Percentiles rank a stretch among this genome's conserved stretches.
Evolutionary conservation across 2,329 filamentous ascomycete species (phyloP).

Genomic region (Aspergillus sojae): DNA sequence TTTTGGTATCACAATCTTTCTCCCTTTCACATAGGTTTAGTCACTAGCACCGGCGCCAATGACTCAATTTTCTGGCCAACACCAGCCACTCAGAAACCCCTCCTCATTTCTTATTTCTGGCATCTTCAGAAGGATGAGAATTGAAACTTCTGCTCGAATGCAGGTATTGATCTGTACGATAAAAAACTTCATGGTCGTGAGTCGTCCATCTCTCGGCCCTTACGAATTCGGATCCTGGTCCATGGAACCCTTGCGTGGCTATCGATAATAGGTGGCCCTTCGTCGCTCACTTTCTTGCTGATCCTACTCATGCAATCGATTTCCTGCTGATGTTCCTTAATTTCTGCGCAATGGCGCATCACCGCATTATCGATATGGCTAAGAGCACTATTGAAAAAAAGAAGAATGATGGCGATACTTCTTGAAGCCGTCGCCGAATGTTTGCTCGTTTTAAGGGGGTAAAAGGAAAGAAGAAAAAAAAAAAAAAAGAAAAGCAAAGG

Average conservation of each 20-base stretch:
- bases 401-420: neutral
- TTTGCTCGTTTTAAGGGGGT: neutral
- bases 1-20: constrained; percentile 15
- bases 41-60: neutral
- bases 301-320: constrained; percentile 13
- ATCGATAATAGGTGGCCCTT: constrained; percentile 12
- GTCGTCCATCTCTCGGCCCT: constrained; percentile 13
- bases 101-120: neutral
- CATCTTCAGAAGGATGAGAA: neutral
- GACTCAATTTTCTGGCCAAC: constrained; percentile 1
- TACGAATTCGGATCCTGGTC: constrained; percentile 15
- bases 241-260: constrained; percentile 23
- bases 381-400: neutral
- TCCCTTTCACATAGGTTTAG: constrained; percentile 7
- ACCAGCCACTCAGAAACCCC: neutral
- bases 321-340: constrained; percentile 5
- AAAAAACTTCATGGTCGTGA: neutral
- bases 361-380: neutral
- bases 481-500: neutral
- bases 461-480: neutral
- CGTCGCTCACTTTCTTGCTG: constrained; percentile 13
- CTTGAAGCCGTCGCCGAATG: neutral
- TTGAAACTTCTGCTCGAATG: constrained; percentile 7
- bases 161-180: constrained; percentile 12
- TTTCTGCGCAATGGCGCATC: constrained; percentile 4